Evolutionary conservation across 1,284 basidiomycete genomes (phyloP), one percentile per base, ranked within the genome.

Genomic region (Microstroma glucosiphilum): DNA sequence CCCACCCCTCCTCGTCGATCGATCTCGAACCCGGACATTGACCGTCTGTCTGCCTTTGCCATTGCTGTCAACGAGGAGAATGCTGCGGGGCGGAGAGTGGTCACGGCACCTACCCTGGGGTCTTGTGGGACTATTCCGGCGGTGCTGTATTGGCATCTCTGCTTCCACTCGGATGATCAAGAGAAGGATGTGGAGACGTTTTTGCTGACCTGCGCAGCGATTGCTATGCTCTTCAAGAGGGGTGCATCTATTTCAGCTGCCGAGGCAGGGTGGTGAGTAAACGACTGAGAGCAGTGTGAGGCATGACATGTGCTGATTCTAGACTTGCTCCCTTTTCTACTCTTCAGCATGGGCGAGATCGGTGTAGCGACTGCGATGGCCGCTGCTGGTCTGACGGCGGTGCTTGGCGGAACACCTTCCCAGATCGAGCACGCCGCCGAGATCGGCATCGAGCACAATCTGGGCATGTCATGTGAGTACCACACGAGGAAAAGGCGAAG

Each of bases 141-240:
- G 0, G 93, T 84, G 9, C 75, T 83, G 55, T 91, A 93, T 79
- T 94, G 93, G 71, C 87, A 92, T 57, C 80, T 89, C 30, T 91
- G 93, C 85, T 94, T 94, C 80, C 84, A 92, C 60, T 90, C 87
- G 67, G 91, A 93, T 73, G 91, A 92, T 76, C 89, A 88, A 1
- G 88, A 92, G 75, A 89, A 89, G 73, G 88, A 88, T 62, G 84
- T 93, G 12, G 84, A 88, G 79, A 96, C 92, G 0, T 92, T 92
- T 80, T 78, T 93, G 54, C 81, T 92, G 60, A 92, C 90, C 2
- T 89, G 91, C 55, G 61, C 73, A 86, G 92, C 92, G 1, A 82
- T 96, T 60, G 92, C 92, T 4, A 97, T 97, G 94, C 82, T 97
- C 19, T 96, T 94, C 83, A 97, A 97, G 79, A 86, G 93, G 60